These are phyloP conservation scores for Tuber microsphaerosporum DNA, from an alignment of 495 filamentous ascomycete genomes.

Conservation along the genomic window DNA sequence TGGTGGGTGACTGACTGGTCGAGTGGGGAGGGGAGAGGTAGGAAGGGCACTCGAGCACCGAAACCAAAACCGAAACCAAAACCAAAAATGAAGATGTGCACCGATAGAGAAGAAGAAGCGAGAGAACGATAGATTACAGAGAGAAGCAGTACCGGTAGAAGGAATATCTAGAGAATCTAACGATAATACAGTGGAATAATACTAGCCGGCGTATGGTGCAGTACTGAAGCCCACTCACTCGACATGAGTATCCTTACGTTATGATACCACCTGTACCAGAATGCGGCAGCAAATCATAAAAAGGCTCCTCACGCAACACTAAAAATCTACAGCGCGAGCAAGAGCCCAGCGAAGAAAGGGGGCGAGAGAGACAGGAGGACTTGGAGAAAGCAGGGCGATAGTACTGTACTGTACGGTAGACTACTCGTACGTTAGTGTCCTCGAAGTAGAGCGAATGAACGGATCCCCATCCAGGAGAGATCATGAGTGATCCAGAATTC, in stretches of 20 bases:
- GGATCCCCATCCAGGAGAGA: not conserved
- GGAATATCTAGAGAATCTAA: not conserved
- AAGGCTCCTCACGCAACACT: not conserved
- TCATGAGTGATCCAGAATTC: not conserved
- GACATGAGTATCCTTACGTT: not conserved
- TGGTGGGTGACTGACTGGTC: not conserved
- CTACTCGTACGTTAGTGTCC: too few species aligned
- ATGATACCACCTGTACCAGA: not conserved
- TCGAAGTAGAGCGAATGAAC: not conserved
- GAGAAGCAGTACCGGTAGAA: not conserved
- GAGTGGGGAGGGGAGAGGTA: conserved; percentile 16
- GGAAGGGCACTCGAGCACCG: not conserved
- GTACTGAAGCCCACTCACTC: not conserved
- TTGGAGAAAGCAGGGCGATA: not conserved
- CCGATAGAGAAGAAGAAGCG: not conserved
- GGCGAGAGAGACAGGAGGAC: not conserved
- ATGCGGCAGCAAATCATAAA: not conserved
- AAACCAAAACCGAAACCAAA: too few species aligned
- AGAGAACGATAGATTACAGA: not conserved
- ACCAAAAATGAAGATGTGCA: not conserved
- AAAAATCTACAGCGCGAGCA: too few species aligned
- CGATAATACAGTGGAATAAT: not conserved
- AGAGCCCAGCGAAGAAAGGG: not conserved
- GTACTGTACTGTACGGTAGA: too few species aligned
- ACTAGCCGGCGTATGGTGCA: not conserved